Conservation (phyloP, 768 basidiomycete genomes). For the Leccinum ochraceum region DNA sequence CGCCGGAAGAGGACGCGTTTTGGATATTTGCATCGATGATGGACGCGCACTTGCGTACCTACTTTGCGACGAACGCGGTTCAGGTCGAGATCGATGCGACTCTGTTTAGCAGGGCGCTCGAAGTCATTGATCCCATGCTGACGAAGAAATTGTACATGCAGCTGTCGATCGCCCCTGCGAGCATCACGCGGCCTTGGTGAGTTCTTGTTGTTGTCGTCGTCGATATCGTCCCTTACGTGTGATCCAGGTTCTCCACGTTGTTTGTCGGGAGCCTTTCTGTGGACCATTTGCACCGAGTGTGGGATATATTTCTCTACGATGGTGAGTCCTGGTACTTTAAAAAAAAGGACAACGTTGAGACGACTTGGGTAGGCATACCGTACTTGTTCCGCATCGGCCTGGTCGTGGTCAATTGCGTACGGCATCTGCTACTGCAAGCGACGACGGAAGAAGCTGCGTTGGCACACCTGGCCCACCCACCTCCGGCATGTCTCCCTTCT, state of each 20-base stretch:
- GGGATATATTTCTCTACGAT: slow-evolving; percentile 84
- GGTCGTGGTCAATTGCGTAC: slow-evolving; percentile 59
- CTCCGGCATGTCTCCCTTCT: slow-evolving; percentile 53
- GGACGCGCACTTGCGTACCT: slow-evolving; percentile 79
- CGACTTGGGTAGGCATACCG: slow-evolving; percentile 53
- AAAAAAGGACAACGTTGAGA: background rate
- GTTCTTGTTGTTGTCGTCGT: background rate
- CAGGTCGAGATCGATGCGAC: slow-evolving; percentile 79
- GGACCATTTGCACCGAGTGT: slow-evolving; percentile 69
- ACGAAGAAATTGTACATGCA: slow-evolving; percentile 69
- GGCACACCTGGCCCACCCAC: slow-evolving; percentile 50
- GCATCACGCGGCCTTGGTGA: slow-evolving; percentile 67
- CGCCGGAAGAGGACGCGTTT: slow-evolving; percentile 88
- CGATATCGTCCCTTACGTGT: background rate
- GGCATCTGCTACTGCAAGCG: slow-evolving; percentile 57
- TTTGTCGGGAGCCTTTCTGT: slow-evolving; percentile 68
- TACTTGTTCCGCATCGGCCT: slow-evolving; percentile 77
- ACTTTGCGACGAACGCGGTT: slow-evolving; percentile 59
- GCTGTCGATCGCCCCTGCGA: slow-evolving; percentile 56
- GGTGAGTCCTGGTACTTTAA: slow-evolving; percentile 43
- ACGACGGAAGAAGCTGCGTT: slow-evolving; percentile 49
- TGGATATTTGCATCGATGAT: slow-evolving; percentile 89
- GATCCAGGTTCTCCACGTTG: slow-evolving; percentile 65
- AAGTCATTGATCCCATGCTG: slow-evolving; percentile 55
- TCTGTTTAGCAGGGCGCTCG: slow-evolving; percentile 70